Conservation (phyloP, 1,284 basidiomycete genomes). For the Microbotryum lychnidis-dioicae region DNA sequence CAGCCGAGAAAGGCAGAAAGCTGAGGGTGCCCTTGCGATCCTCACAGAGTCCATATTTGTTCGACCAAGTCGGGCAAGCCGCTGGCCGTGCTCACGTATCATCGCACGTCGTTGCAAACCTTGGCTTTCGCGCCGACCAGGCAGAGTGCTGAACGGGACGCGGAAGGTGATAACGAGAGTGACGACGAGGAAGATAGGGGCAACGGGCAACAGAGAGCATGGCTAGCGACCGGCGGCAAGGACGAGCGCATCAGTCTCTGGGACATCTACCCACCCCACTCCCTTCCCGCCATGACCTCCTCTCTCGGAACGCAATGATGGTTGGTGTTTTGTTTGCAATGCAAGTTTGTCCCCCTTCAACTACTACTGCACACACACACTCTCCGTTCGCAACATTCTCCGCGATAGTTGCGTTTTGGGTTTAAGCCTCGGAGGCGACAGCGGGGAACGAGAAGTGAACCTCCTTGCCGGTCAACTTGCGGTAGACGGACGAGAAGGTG, state of each 20-base stretch:
- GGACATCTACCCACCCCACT: constrained; percentile 26
- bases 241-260: constrained; percentile 33
- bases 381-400: too few species aligned
- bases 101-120: constrained; percentile 31
- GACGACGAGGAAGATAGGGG: background rate
- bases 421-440: too few species aligned
- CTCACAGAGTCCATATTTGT: constrained; percentile 26
- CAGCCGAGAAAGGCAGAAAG: background rate
- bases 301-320: too few species aligned
- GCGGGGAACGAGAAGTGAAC: too few species aligned
- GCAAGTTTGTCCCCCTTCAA: too few species aligned
- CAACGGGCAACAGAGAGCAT: constrained; percentile 6
- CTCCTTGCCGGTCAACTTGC: constrained; percentile 44
- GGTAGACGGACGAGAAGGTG: constrained; percentile 87
- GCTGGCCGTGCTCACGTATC: constrained; percentile 32
- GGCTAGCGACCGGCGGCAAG: constrained; percentile 32
- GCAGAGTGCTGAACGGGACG: background rate
- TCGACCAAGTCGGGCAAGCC: constrained; percentile 27
- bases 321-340: too few species aligned
- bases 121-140: constrained; percentile 22
- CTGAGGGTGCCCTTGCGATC: background rate
- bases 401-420: too few species aligned
- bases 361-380: too few species aligned
- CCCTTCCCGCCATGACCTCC: too few species aligned
- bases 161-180: background rate